Evolutionary conservation across 768 basidiomycete species (phyloP).

Genomic region (Calocera viscosa): DNA sequence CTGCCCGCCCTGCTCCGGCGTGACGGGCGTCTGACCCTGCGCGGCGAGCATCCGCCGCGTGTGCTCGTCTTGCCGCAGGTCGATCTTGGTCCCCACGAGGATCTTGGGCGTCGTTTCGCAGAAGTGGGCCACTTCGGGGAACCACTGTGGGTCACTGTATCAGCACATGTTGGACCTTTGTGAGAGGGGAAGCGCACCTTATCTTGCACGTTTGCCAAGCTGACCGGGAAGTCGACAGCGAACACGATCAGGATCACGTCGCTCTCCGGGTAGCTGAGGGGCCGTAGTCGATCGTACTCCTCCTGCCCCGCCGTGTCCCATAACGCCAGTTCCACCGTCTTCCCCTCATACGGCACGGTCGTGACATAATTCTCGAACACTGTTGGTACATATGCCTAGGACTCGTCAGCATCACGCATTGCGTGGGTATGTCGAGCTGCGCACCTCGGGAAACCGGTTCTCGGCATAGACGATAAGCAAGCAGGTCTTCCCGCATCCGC

Average conservation of each 20-base stretch:
- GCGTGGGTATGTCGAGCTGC: slow-evolving; percentile 22
- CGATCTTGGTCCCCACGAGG: slow-evolving; percentile 87
- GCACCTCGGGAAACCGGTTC: slow-evolving; percentile 89
- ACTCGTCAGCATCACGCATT: neutral
- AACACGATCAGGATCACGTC: slow-evolving; percentile 90
- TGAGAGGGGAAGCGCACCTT: slow-evolving; percentile 41
- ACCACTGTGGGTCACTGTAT: slow-evolving; percentile 46
- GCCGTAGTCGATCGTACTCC: slow-evolving; percentile 83
- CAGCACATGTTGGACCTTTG: too few relatives aligned
- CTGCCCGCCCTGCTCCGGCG: slow-evolving; percentile 65
- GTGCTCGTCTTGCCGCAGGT: slow-evolving; percentile 74
- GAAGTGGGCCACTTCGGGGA: slow-evolving; percentile 84
- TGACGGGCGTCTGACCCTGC: slow-evolving; percentile 69
- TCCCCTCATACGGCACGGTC: slow-evolving; percentile 72
- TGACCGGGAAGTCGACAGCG: slow-evolving; percentile 84
- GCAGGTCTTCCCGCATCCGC: slow-evolving; percentile 70
- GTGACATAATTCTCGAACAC: slow-evolving; percentile 93
- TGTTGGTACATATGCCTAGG: slow-evolving; percentile 78
- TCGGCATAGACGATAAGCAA: slow-evolving; percentile 92
- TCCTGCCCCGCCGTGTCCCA: slow-evolving; percentile 99
- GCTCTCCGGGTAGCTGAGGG: slow-evolving; percentile 77
- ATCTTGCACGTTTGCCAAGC: slow-evolving; percentile 79
- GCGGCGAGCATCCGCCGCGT: slow-evolving; percentile 81
- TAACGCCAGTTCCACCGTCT: slow-evolving; percentile 85
- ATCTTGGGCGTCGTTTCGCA: slow-evolving; percentile 81